Percentiles rank a stretch among this genome's conserved stretches.
Evolutionary conservation across 257 asterid species (phyloP).

Genomic region (Fraxinus anomala): DNA sequence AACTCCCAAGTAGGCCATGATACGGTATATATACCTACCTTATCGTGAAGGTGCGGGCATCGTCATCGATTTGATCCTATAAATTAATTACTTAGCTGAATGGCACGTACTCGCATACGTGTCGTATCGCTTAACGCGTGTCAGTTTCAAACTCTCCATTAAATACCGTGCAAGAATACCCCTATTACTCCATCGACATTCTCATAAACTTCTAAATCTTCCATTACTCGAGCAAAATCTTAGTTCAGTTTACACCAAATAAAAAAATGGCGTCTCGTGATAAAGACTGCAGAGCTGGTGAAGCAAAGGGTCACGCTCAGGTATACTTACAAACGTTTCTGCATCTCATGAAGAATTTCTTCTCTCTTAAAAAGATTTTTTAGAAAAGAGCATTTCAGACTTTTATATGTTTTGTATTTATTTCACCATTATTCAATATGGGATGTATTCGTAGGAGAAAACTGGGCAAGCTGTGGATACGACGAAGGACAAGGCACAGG

Average conservation of each 20-base stretch:
- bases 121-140: neutral
- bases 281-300: neutral
- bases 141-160: neutral
- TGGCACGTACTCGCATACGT: neutral
- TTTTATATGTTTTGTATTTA: too few species aligned
- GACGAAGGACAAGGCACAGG: constrained; percentile 55
- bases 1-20: too few species aligned
- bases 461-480: constrained; percentile 56
- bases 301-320: neutral
- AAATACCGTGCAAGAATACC: neutral
- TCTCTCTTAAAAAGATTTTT: too few species aligned
- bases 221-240: neutral
- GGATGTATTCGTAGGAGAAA: constrained; percentile 47
- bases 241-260: neutral
- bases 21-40: too few species aligned
- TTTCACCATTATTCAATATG: too few species aligned
- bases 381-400: too few species aligned
- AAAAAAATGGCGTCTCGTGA: neutral
- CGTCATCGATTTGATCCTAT: neutral
- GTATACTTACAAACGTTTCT: neutral
- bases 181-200: neutral
- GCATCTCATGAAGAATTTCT: too few species aligned
- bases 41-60: neutral
- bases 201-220: neutral
- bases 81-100: neutral